Base-by-base conservation (phyloP, 768 basidiomycete species). In the Multifurca ochricompacta region DNA sequence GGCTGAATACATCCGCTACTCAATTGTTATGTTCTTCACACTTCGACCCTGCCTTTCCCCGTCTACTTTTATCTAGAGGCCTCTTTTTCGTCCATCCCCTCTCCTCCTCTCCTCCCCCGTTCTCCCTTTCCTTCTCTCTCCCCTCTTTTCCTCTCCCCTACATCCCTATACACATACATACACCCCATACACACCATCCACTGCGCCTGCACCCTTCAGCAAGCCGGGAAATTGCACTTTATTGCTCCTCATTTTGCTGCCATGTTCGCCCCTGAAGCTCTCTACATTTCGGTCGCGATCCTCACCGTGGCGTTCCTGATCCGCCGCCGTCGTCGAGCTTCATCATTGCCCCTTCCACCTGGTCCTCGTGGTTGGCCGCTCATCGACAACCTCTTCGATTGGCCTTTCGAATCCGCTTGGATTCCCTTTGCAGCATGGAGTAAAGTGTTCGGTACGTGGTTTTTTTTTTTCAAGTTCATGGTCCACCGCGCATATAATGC, bases 301-400 rank as follows among this genome's bases (percentile, higher is more conserved):
- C 34, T 59, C 13, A 21, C 44, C 8, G 27, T 56, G 11, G 44
- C 39, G 6, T 36, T 57, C 39, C 43, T 59, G 16, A 39, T 59
- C 27, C 49, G 21, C 54, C 40, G 51, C 14, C 41, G 55, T 27
- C 50, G 58, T 9, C 44, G 54, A 16, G 58, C 44, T 16, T 56
- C 53, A 5, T 10, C 48, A 3, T 18, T 48, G 14, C 59, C 49
- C 5, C 47, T 51, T 21, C 61, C 61, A 10, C 61, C 61, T 16
- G 60, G 61, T n/a, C 61, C 61, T n/a, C 46, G 43, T 11, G 56
- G 60, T 9, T 53, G 54, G 37, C 61, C 61, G 2, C 32, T 62
- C 35, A 54, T 58, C 36, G 50, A 42, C 3, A 61, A 63, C 37
- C 50, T 64, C 27, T 48, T 61, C 21, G 50, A 60, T 39, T 51